These are phyloP conservation scores for Drechslerella coelobrocha DNA, from an alignment of 2,329 filamentous ascomycete genomes.

Conservation along the genomic window DNA sequence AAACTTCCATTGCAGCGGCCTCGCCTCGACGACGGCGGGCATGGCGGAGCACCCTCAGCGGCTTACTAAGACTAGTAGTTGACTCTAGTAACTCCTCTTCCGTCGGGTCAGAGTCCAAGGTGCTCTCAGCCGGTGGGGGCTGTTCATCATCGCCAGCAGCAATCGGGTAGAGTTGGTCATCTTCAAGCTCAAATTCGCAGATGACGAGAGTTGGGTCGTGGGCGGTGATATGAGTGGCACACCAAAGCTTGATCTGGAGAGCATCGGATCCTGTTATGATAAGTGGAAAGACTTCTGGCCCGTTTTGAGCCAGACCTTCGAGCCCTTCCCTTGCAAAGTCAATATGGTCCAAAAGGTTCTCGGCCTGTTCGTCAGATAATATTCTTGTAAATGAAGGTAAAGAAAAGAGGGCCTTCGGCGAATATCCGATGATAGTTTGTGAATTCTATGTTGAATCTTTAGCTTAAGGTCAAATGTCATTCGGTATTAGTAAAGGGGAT, in stretches of 20 bases:
- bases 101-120: constrained; percentile 74
- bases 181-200: constrained; percentile 87
- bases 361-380: constrained; percentile 79
- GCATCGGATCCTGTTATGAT: constrained; percentile 63
- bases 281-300: constrained; percentile 84
- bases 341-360: constrained; percentile 82
- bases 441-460: constrained; percentile 68
- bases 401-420: constrained; percentile 76
- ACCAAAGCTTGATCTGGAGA: constrained; percentile 74
- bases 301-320: constrained; percentile 74
- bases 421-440: constrained; percentile 74
- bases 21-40: constrained; percentile 78
- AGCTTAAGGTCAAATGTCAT: neutral
- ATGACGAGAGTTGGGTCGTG: constrained; percentile 71
- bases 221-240: constrained; percentile 76
- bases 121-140: constrained; percentile 73
- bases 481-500: constrained; percentile 78
- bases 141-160: constrained; percentile 67
- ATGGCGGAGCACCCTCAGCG: constrained; percentile 76
- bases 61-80: constrained; percentile 76
- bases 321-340: constrained; percentile 87
- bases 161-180: constrained; percentile 73
- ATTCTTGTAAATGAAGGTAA: constrained; percentile 82
- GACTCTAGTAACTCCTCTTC: constrained; percentile 76
- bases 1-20: constrained; percentile 84